phyloP scores from a whole-genome alignment of 768 basidiomycete genomes.

The Naganishia friedmannii region DNA sequence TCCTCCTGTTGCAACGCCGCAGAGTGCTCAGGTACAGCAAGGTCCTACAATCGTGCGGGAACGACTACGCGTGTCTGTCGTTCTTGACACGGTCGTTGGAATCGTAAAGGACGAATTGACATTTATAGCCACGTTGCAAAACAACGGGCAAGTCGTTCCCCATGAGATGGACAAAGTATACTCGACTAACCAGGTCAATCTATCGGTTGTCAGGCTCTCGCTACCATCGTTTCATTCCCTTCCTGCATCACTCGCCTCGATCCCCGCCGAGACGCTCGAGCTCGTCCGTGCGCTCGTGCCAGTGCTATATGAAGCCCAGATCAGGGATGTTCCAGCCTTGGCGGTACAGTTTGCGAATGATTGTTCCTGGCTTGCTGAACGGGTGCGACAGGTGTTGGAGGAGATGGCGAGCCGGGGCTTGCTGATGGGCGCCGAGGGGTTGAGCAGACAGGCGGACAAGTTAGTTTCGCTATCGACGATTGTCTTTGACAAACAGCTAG shows the following conservation, averaged over 20 bases:
- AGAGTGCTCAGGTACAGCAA: background rate
- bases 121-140: constrained; percentile 57
- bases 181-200: background rate
- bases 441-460: constrained; percentile 57
- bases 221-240: background rate
- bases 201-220: background rate
- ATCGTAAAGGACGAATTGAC: constrained; percentile 36
- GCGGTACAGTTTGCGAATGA: constrained; percentile 80
- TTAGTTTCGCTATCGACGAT: constrained; percentile 64
- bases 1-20: background rate
- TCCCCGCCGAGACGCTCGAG: constrained; percentile 70
- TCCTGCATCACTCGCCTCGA: constrained; percentile 45
- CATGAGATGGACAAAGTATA: too few species aligned
- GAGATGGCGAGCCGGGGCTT: constrained; percentile 19
- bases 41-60: background rate
- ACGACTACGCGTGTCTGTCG: background rate
- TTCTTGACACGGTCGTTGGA: constrained; percentile 29
- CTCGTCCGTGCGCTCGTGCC: constrained; percentile 77
- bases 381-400: constrained; percentile 45
- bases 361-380: constrained; percentile 63
- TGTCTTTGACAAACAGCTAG: constrained; percentile 70
- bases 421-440: constrained; percentile 27
- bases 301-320: constrained; percentile 58
- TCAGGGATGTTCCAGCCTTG: constrained; percentile 58
- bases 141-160: constrained; percentile 54